Conservation (phyloP, 2,329 filamentous ascomycete genomes). For the Kalmusia sp. region DNA sequence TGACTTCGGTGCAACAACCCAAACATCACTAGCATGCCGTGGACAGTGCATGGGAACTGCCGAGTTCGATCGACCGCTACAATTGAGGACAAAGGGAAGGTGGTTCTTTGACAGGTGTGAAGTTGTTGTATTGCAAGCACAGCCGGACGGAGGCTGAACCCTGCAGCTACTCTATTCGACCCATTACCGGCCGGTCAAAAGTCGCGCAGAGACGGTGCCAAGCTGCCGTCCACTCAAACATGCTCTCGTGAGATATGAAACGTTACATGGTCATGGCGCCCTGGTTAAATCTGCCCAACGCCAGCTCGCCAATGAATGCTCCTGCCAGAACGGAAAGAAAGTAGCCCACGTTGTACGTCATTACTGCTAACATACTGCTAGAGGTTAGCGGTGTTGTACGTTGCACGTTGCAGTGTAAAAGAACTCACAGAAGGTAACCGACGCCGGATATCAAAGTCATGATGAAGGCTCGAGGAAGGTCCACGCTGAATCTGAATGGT, state of each 20-base stretch:
- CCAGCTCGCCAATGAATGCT: constrained; percentile 85
- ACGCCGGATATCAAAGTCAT: constrained; percentile 77
- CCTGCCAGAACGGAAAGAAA: constrained; percentile 80
- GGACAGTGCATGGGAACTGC: neutral
- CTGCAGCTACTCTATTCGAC: constrained; percentile 25
- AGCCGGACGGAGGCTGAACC: constrained; percentile 14
- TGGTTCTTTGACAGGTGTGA: neutral
- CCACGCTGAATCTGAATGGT: constrained; percentile 83
- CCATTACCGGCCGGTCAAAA: constrained; percentile 7
- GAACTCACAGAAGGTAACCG: constrained; percentile 86
- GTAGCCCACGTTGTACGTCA: constrained; percentile 88
- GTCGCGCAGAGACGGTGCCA: constrained; percentile 15
- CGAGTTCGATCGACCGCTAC: no score
- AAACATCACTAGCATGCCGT: neutral
- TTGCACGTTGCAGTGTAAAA: neutral
- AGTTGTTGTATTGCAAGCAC: neutral
- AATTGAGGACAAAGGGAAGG: neutral
- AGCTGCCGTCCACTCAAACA: constrained; percentile 12
- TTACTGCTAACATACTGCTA: constrained; percentile 85
- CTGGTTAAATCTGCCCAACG: constrained; percentile 71
- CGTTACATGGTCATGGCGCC: constrained; percentile 37
- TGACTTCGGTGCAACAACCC: neutral
- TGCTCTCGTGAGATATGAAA: constrained; percentile 11
- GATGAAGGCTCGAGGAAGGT: constrained; percentile 74
- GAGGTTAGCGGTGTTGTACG: constrained; percentile 22